phyloP scores from a whole-genome alignment of 495 filamentous ascomycete genomes.

The Massariosphaeria phaeospora region DNA sequence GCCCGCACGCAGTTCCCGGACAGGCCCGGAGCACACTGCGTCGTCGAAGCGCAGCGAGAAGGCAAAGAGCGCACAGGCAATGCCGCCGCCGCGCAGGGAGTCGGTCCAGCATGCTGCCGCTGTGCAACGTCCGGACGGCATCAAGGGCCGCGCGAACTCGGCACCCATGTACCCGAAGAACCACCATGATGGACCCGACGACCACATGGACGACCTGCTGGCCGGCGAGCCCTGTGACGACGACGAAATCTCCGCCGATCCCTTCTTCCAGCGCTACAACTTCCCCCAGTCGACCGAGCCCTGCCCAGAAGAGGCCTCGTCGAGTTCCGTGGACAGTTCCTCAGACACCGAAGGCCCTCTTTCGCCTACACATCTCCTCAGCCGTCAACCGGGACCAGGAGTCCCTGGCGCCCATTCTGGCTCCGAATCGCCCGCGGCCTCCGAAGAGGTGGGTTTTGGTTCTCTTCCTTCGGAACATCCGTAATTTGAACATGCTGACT shows the following conservation, averaged over 20 bases:
- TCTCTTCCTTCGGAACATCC: not conserved
- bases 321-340: constrained; percentile 25
- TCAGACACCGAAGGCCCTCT: constrained; percentile 34
- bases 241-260: constrained; percentile 33
- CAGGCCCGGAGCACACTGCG: not conserved
- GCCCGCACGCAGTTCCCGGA: not conserved
- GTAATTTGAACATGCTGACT: constrained; percentile 6
- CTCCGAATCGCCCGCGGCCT: constrained; percentile 25
- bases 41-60: constrained; percentile 21
- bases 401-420: constrained; percentile 17
- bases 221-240: constrained; percentile 26
- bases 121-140: constrained; percentile 14
- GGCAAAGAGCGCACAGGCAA: constrained; percentile 27
- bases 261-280: constrained; percentile 37
- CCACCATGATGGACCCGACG: constrained; percentile 18
- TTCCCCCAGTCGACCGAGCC: constrained; percentile 11
- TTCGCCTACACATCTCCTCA: constrained; percentile 29
- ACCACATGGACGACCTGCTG: constrained; percentile 11
- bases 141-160: constrained; percentile 35
- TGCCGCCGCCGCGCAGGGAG: constrained; percentile 22
- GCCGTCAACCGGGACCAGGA: not conserved
- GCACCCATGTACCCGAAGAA: constrained; percentile 31
- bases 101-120: constrained; percentile 8
- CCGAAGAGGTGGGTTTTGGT: constrained; percentile 22
- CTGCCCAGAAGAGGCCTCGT: constrained; percentile 11